Base-by-base conservation (phyloP, 352 stramenopile genomes). In the Sclerospora graminicola region DNA sequence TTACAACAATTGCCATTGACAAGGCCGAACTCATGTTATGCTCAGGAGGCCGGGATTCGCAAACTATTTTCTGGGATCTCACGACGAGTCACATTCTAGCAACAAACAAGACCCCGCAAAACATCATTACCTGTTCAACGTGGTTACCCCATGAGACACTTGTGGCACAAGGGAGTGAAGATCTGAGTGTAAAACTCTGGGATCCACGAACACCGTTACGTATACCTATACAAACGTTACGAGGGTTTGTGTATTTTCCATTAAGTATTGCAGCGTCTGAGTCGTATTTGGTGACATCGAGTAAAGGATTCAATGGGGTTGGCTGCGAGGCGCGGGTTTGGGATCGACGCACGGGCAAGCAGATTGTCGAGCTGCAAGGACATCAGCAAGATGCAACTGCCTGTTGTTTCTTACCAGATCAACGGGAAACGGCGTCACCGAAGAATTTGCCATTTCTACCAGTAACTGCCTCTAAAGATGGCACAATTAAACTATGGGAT, bases 261-360 rank as follows among this genome's bases (percentile, higher is more conserved):
- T 52, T 90, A 10, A 68, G 72, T 16, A 58, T 93, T 43, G 70
- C 57, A 8, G 57, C 53, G 3, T 54, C 45, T 40, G 8, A 26
- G 2, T 61, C 62, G 3, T 85, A 88, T 44, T 15, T 93, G 8
- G 35, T 90, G 21, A 91, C 82, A 2, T 88, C 78, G 2, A 93
- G 82, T 46, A 93, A 91, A 51, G 82, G 82, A 0, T 90, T 90
- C 45, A 93, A 83, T 34, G 74, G 79, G 8, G 70, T 93, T 18
- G 82, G 82, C 1, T 75, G 66, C 18, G 82, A 91, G 38, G 62
- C 73, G 13, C 66, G 79, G 43, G 63, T 93, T 2, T 93, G 82
- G 82, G 82, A 93, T 43, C 65, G 79, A 38, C 77, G 82, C 6
- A 83, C 46, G 19, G 62, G 58, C 13, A 81, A 70, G 36, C 67